phyloP scores from a whole-genome alignment of 768 basidiomycete genomes.

The Tulasnella sp. region DNA sequence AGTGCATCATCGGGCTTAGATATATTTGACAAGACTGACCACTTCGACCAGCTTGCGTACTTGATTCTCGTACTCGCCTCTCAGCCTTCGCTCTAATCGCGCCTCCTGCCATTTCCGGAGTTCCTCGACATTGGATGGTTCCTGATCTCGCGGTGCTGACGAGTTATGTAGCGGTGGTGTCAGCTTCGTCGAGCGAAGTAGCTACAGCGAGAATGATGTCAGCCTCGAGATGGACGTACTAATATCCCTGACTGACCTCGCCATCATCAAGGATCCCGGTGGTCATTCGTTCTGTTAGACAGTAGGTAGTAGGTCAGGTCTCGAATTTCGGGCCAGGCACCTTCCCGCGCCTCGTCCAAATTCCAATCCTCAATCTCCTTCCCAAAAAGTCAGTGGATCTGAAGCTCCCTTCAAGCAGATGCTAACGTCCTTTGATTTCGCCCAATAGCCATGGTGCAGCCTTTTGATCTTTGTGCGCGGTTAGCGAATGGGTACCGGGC shows the following conservation, averaged over 20 bases:
- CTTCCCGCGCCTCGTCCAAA: not conserved
- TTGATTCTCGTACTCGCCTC: conserved; percentile 68
- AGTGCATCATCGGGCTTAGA: conserved; percentile 28
- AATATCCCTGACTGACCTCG: not conserved
- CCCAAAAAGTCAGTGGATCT: not conserved
- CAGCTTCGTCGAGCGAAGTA: conserved; percentile 24
- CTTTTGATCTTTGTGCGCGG: conserved; percentile 81
- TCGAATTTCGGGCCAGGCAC: conserved; percentile 6
- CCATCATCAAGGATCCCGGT: conserved; percentile 2
- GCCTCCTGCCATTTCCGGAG: conserved; percentile 62
- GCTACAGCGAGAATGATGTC: not conserved
- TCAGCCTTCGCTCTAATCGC: conserved; percentile 52
- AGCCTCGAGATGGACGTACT: no score
- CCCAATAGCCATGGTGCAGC: conserved; percentile 16
- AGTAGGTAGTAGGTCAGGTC: not conserved
- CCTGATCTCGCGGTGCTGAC: conserved; percentile 43
- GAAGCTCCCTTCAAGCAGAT: not conserved
- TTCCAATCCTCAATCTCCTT: not conserved
- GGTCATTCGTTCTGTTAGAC: not conserved
- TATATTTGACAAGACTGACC: conserved; percentile 31
- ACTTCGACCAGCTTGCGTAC: conserved; percentile 51
- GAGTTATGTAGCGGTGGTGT: conserved; percentile 45
- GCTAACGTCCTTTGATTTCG: not conserved
- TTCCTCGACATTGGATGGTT: conserved; percentile 41
- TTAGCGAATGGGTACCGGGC: conserved; percentile 88